Base-by-base conservation (phyloP, 2,329 filamentous ascomycete genomes). In the Sporothrix brunneoviolacea region DNA sequence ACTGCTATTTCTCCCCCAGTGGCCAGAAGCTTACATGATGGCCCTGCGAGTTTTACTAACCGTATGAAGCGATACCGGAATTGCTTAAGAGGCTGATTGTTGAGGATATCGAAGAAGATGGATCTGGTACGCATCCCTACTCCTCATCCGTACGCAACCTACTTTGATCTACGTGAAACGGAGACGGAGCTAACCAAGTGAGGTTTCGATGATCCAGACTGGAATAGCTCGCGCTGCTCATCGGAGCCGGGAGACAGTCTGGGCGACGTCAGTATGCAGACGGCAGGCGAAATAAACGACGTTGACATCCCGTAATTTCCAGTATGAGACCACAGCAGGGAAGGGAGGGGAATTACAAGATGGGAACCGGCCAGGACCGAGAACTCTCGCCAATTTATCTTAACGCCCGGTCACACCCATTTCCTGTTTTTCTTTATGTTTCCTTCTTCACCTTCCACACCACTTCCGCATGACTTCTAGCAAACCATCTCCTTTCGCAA, bases 31-130 rank as follows among this genome's bases (percentile, higher is more conserved):
- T n/a, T n/a, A n/a, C n/a, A n/a, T n/a, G n/a, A n/a, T n/a, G n/a
- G n/a, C n/a, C n/a, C n/a, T n/a, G 24, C 24, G 24, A 28, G 24
- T 28, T 28, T 5, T 28, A 28, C 38, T 52, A 33, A 28, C 48
- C 19, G 19, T 24, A 22, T 2, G 33, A 45, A 74, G 71, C 47
- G 35, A 68, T 79, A 4, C 53, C 75, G 12, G 70, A 72, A 13
- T 60, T 68, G n/a, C 70, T 87, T 59, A 70, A 69, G 33, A 68
- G 67, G 42, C 64, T 84, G n/a, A 68, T 77, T 38, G 71, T 80
- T 15, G 77, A 81, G 43, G 75, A 80, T 53, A 60, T 77, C 50
- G 78, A 81, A 54, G 77, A 81, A 47, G 78, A 81, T 48, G 76
- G 67, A 57, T 80, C 77, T 57, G 77, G 78, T 79, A 76, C 68